These are phyloP conservation scores for Paxillus rubicundulus DNA, from an alignment of 768 basidiomycete species.

Conservation along the genomic window DNA sequence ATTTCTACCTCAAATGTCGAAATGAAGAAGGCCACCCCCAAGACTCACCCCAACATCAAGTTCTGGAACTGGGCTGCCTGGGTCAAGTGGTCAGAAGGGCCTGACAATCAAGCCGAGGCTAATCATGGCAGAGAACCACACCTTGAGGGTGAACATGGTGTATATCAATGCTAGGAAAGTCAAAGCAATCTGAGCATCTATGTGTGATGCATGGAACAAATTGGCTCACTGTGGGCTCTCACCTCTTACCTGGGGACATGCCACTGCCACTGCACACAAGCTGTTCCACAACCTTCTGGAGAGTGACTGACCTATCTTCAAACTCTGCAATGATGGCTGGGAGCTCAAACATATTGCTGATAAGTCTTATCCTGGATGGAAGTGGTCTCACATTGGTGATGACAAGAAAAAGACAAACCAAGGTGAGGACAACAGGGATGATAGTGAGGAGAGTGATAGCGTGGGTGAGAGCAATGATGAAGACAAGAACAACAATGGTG, in stretches of 20 bases:
- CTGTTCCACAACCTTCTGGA: not conserved
- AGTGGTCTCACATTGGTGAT: not conserved
- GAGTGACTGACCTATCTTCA: not conserved
- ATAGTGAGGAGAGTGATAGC: too few relatives aligned
- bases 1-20: not conserved
- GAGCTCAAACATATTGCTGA: not conserved
- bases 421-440: not conserved
- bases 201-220: conserved; percentile 4
- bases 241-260: conserved; percentile 1
- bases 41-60: not conserved
- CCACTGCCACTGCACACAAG: not conserved
- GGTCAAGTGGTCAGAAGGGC: not conserved
- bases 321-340: conserved; percentile 4
- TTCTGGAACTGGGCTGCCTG: conserved; percentile 1
- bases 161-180: not conserved
- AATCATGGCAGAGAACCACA: not conserved
- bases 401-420: not conserved
- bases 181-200: not conserved
- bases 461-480: too few relatives aligned
- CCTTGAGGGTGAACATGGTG: conserved; percentile 1
- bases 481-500: too few relatives aligned
- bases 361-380: not conserved
- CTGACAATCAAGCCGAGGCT: not conserved
- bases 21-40: not conserved
- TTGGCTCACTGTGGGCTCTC: not conserved